Base-by-base conservation (phyloP, 768 basidiomycete genomes). In the Lentinula lateritia region DNA sequence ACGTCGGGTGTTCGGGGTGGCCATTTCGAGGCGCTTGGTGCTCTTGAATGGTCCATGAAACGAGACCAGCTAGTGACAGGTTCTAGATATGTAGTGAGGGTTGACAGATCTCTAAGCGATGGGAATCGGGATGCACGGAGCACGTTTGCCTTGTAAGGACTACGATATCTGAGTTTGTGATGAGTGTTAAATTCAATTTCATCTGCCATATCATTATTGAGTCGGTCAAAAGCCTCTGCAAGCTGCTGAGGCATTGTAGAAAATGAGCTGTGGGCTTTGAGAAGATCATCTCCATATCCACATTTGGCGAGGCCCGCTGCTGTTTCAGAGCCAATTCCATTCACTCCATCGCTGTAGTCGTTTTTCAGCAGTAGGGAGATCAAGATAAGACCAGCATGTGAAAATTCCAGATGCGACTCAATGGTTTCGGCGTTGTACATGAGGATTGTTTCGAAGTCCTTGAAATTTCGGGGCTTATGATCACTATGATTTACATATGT, bases 281-380 rank as follows among this genome's bases (percentile, higher is more conserved):
- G 23, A 34, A 53, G 52, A 28, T 18, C 9, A 6, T 53, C 52
- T 9, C 52, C 52, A 6, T 18, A 53, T 16, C 52, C 52, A 35
- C 52, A 53, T 53, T 38, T 53, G 35, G 52, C 52, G 3, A 53
- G 52, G 16, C 28, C 52, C 15, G 28, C n/a, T 34, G 52, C 34
- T 6, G 52, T 34, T 42, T 57, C 16, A 2, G 16, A 16, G 10
- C 55, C 39, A 4, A 23, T 23, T 23, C 23, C 23, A 23, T 23
- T 23, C 23, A 23, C 23, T 23, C 23, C 23, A 23, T 23, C 3
- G 52, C 82, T 77, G 63, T 88, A 89, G 66, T 89, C 87, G 5
- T 86, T 87, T 0, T 86, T 86, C 8, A 79, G 78, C 23, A 88
- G 74, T 4, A 87, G 73, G 4, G 80, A 86, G 7, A 87, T 80